Evolutionary conservation across 1,284 basidiomycete species (phyloP), one percentile per base, ranked within the genome.

Genomic region (Apiotrichum porosum): DNA sequence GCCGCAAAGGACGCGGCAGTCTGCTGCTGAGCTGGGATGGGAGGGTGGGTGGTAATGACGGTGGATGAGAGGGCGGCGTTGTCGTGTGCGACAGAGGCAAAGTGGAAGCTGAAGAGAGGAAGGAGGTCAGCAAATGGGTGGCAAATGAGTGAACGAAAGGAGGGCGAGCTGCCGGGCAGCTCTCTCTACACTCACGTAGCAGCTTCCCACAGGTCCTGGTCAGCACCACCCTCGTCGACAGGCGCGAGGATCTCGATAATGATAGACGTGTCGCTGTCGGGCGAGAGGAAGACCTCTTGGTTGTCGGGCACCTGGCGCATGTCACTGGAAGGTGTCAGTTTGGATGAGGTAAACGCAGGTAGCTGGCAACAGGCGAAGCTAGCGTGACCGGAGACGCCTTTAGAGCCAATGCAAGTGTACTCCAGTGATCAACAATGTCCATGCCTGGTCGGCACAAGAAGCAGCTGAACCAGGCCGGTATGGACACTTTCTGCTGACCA

Each of bases 291-390:
- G 37, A 97, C 93, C 69, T 98, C 95, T 72, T 99, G 94, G 13
- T 83, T 92, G 69, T 98, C 88, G n/a, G 95, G 94, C 12, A 99
- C 80, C 75, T 97, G 90, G 51, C 94, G 88, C 3, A 95, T 57
- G 56, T 85, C 80, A 52, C 93, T 97, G 69, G 34, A 36, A n/a
- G 19, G 9, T n/a, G n/a, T n/a, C n/a, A n/a, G n/a, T n/a, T n/a
- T n/a, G n/a, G n/a, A n/a, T n/a, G n/a, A n/a, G n/a, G n/a, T n/a
- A n/a, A n/a, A n/a, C n/a, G n/a, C n/a, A n/a, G n/a, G n/a, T n/a
- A n/a, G n/a, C n/a, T n/a, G n/a, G n/a, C n/a, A n/a, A n/a, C n/a
- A n/a, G n/a, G n/a, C n/a, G n/a, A n/a, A n/a, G n/a, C n/a, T n/a
- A n/a, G n/a, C n/a, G n/a, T n/a, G n/a, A n/a, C n/a, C n/a, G n/a